Conservation (phyloP, 768 basidiomycete species). For the Mycena metata region DNA sequence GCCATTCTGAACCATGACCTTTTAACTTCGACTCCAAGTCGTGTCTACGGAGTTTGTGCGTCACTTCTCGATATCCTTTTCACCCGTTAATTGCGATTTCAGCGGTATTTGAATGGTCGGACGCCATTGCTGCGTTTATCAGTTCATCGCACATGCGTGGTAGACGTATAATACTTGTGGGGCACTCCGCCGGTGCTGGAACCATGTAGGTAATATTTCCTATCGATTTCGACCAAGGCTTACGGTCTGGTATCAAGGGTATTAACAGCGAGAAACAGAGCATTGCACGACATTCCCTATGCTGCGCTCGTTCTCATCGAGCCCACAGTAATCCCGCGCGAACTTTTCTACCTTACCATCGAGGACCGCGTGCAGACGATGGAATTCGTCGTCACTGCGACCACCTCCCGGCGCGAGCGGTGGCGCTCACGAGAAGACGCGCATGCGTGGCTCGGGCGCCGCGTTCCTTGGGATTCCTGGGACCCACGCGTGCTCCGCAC, state of each 20-base stretch:
- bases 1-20: constrained; percentile 45
- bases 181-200: constrained; percentile 61
- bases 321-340: constrained; percentile 56
- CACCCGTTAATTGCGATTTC: not conserved
- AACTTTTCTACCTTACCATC: constrained; percentile 52
- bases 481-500: constrained; percentile 55
- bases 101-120: constrained; percentile 57
- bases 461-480: constrained; percentile 63
- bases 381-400: constrained; percentile 52
- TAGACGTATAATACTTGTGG: constrained; percentile 55
- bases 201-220: constrained; percentile 49
- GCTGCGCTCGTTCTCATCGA: constrained; percentile 60
- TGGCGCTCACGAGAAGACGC: constrained; percentile 61
- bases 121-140: constrained; percentile 52
- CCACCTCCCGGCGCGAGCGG: constrained; percentile 52
- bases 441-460: constrained; percentile 55
- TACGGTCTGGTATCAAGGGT: constrained; percentile 44
- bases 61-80: not conserved
- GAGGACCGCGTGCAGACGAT: constrained; percentile 55
- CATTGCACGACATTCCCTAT: constrained; percentile 46
- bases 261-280: constrained; percentile 52
- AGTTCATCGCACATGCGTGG: constrained; percentile 48
- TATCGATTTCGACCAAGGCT: not conserved
- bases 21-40: constrained; percentile 47
- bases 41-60: constrained; percentile 51